Conservation (phyloP, 2,329 filamentous ascomycete species). For the Coniochaeta pulveracea region DNA sequence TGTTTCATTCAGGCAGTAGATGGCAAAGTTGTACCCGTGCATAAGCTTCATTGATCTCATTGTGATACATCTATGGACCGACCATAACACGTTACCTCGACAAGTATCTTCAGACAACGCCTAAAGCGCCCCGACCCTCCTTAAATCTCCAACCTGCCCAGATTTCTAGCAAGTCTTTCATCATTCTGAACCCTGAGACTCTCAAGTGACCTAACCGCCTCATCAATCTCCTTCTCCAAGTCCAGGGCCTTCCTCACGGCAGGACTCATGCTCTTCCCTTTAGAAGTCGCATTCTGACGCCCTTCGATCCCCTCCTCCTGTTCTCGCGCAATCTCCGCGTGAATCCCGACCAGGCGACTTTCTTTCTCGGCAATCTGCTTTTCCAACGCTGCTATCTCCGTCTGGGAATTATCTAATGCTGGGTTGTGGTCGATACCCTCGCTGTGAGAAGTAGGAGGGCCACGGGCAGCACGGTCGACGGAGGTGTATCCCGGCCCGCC, state of each 20-base stretch:
- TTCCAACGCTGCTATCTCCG: slow-evolving; percentile 19
- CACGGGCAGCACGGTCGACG: slow-evolving; percentile 12
- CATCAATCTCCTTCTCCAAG: slow-evolving; percentile 25
- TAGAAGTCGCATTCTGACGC: slow-evolving; percentile 4
- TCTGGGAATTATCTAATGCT: slow-evolving; percentile 10
- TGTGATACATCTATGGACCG: too few relatives aligned
- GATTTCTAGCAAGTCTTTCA: slow-evolving; percentile 31
- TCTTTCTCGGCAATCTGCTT: slow-evolving; percentile 20
- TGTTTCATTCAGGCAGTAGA: too few relatives aligned
- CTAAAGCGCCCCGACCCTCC: not conserved
- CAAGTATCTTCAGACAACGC: too few relatives aligned
- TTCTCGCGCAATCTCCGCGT: slow-evolving; percentile 13
- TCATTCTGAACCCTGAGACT: slow-evolving; percentile 31
- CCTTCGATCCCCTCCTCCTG: slow-evolving; percentile 6
- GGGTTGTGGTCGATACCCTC: slow-evolving; percentile 7
- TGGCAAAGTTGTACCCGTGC: too few relatives aligned
- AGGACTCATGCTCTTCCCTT: slow-evolving; percentile 9
- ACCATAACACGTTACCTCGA: too few relatives aligned
- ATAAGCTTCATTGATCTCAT: too few relatives aligned
- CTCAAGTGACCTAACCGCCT: slow-evolving; percentile 25
- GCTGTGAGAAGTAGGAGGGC: slow-evolving; percentile 23
- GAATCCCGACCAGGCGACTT: slow-evolving; percentile 13
- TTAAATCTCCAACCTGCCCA: slow-evolving; percentile 20
- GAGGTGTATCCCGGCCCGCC: slow-evolving; percentile 2
- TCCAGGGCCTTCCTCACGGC: slow-evolving; percentile 11